Conservation (phyloP, 352 stramenopile genomes). For the Achlya hypogyna region DNA sequence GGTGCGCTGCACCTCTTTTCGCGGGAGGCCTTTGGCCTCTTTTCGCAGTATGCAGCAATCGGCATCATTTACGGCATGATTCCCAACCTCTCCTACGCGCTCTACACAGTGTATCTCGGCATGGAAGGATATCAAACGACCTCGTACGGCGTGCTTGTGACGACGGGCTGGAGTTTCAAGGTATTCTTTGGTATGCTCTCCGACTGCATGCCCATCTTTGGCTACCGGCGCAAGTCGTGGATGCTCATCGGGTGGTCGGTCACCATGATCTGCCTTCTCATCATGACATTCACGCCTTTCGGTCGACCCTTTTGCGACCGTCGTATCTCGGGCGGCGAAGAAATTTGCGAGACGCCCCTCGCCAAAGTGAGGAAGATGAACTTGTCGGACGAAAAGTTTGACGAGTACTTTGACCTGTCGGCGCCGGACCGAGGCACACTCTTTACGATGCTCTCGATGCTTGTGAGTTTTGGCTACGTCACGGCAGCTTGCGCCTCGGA, state of each 20-base stretch:
- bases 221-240: conserved; percentile 40
- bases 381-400: neutral
- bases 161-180: conserved; percentile 43
- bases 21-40: conserved; percentile 4
- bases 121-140: conserved; percentile 23
- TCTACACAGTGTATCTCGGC: neutral
- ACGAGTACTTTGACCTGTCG: neutral
- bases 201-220: conserved; percentile 38
- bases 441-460: conserved; percentile 11
- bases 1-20: conserved; percentile 3
- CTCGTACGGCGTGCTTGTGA: conserved; percentile 31
- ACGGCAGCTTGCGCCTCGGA: conserved; percentile 8
- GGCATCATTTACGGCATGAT: conserved; percentile 14
- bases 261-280: neutral
- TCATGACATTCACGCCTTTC: neutral
- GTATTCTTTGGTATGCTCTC: conserved; percentile 42
- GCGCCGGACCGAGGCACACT: neutral
- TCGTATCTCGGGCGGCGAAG: neutral
- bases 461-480: conserved; percentile 19
- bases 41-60: conserved; percentile 10
- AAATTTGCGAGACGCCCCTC: neutral
- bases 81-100: neutral
- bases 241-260: conserved; percentile 40
- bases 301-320: neutral
- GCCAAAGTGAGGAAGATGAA: too few relatives aligned